A percentile compares a stretch with the other conserved stretches of the same genome.
Evolutionary conservation across 805 yeast species (phyloP).

Genomic region (Yarrowia sp.): DNA sequence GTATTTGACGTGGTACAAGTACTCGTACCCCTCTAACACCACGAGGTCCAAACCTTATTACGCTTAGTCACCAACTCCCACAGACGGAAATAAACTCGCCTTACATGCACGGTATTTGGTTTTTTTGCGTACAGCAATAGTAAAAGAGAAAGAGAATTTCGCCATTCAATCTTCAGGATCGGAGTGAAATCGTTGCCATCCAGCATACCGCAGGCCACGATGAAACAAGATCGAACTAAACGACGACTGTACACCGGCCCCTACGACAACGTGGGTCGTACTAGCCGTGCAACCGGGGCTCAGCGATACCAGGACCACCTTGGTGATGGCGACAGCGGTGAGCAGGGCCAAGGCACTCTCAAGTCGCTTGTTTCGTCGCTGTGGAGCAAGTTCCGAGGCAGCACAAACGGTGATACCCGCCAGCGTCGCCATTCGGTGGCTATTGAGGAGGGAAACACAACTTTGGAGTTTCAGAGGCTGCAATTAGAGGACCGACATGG

Average conservation of each 20-base stretch:
- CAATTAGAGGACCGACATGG: not conserved
- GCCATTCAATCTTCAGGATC: constrained; percentile 13
- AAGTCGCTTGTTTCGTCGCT: constrained; percentile 18
- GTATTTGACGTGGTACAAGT: too few species aligned
- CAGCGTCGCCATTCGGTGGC: constrained; percentile 26
- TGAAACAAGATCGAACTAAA: constrained; percentile 30
- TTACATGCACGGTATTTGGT: constrained; percentile 23
- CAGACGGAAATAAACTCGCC: not conserved
- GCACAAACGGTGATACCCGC: not conserved
- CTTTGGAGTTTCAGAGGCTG: not conserved
- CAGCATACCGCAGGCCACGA: not conserved
- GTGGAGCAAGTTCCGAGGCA: constrained; percentile 26
- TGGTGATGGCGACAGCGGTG: not conserved
- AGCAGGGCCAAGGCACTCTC: constrained; percentile 1
- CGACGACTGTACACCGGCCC: constrained; percentile 19
- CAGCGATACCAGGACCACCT: not conserved
- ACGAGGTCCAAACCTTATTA: not conserved
- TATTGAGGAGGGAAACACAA: constrained; percentile 26
- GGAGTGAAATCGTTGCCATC: not conserved
- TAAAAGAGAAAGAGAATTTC: not conserved
- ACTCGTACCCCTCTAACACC: not conserved
- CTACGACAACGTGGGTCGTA: not conserved
- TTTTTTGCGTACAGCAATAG: constrained; percentile 21
- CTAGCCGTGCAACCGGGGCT: not conserved
- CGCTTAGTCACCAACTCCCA: not conserved